phyloP scores from a whole-genome alignment of 176 grass and related monocot species.

The Bothriochloa decipiens region DNA sequence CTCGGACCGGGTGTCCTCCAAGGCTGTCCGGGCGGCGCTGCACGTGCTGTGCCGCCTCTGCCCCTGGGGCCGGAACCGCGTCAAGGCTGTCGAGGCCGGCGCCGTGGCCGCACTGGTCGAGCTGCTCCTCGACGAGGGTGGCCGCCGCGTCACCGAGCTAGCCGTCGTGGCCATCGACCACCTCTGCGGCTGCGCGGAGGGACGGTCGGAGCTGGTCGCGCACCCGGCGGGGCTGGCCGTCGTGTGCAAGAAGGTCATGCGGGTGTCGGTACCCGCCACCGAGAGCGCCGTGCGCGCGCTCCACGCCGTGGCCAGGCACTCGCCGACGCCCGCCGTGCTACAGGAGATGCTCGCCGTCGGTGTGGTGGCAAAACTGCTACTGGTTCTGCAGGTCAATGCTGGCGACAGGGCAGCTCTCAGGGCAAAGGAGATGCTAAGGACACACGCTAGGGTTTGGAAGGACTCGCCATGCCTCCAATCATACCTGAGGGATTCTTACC shows the following conservation, averaged over 20 bases:
- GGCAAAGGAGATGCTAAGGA: slow-evolving; percentile 66
- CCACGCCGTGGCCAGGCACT: slow-evolving; percentile 52
- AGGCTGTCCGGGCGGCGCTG: slow-evolving; percentile 67
- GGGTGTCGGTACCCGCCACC: slow-evolving; percentile 54
- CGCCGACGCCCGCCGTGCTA: slow-evolving; percentile 52
- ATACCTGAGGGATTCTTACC: slow-evolving; percentile 56
- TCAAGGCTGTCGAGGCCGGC: slow-evolving; percentile 69
- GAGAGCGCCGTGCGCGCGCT: slow-evolving; percentile 69
- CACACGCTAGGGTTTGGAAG: slow-evolving; percentile 85
- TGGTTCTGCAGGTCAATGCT: slow-evolving; percentile 60
- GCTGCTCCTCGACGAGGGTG: slow-evolving; percentile 53
- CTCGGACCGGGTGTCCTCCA: slow-evolving; percentile 49
- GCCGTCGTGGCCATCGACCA: slow-evolving; percentile 64
- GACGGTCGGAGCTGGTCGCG: slow-evolving; percentile 60
- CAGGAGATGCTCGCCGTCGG: slow-evolving; percentile 83
- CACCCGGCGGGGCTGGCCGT: slow-evolving; percentile 74
- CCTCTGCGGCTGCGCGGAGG: slow-evolving; percentile 78
- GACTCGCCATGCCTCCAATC: slow-evolving; percentile 66
- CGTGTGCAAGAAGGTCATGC: slow-evolving; percentile 67
- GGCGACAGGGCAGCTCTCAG: slow-evolving; percentile 44
- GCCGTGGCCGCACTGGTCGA: slow-evolving; percentile 57
- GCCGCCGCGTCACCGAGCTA: slow-evolving; percentile 51
- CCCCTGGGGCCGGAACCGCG: slow-evolving; percentile 58
- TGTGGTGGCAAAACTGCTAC: slow-evolving; percentile 65
- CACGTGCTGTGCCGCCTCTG: slow-evolving; percentile 54